Evolutionary conservation across 768 basidiomycete genomes (phyloP), one percentile per base, ranked within the genome.

Genomic region (Ramaria sp.): DNA sequence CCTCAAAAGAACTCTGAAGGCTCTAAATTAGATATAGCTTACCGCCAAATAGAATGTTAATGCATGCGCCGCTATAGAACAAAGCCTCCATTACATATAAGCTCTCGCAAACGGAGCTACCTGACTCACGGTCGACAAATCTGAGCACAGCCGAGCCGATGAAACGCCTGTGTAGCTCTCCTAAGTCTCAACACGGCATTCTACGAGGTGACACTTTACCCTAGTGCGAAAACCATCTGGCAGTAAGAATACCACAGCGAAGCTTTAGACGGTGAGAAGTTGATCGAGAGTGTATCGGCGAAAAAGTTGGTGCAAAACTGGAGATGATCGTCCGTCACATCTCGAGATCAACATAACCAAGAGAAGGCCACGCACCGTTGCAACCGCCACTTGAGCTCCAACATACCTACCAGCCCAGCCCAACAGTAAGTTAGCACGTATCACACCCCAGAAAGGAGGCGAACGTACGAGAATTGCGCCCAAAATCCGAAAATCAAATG

Each of bases 401-500:
- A 78, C 75, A 50, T 43, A 39, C 6, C 57, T 42, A 27, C 16
- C 18, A 28, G 6, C 32, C 32, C 32, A 8, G 44, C 10, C 20
- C 12, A 36, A 32, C 38, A 5, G 3, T 18, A 44, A 15, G 16
- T 22, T 7, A 22, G 20, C 39, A n/a, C 16, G 39, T 39, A 32
- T 36, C n/a, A 10, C 22, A 24, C 3, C 63, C 34, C 54, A 30
- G 48, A 30, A 32, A 57, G 20, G 15, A 67, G 79, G 49, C 67
- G 82, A 75, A 77, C 72, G 60, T 83, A 84, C 39, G 73, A 68
- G 41, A 80, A 87, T 64, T 88, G 86, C 18, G 83, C 83, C 52
- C 85, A 74, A 60, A 77, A 85, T 28, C 85, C 85, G 62, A 85
- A 81, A 48, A 87, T 70, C 57, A 83, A 83, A 52, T 78, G 76